A percentile compares a stretch with the other conserved stretches of the same genome.
Evolutionary conservation across 805 yeast species (phyloP).

Genomic region (Metschnikowia koreensis): DNA sequence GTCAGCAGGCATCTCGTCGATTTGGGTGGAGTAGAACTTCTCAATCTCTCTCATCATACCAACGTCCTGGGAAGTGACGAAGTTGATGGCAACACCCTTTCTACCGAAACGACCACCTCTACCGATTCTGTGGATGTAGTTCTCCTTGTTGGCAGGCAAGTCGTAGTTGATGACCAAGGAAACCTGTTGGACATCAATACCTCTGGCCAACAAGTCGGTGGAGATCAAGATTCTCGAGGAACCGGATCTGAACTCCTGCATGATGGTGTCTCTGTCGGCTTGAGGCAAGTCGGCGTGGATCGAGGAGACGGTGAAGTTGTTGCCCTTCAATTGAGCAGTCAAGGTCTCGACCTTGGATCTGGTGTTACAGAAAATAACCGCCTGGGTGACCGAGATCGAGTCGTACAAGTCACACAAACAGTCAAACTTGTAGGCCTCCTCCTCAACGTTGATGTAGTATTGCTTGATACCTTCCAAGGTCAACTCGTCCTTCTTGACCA

Average conservation of each 20-base stretch:
- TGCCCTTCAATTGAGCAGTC: slow-evolving; percentile 66
- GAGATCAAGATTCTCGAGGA: slow-evolving; percentile 89
- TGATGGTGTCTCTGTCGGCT: slow-evolving; percentile 87
- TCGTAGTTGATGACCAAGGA: slow-evolving; percentile 94
- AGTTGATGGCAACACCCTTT: slow-evolving; percentile 96
- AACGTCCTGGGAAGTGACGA: slow-evolving; percentile 78
- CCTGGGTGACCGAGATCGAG: slow-evolving; percentile 92
- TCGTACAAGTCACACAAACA: slow-evolving; percentile 93
- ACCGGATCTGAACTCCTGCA: slow-evolving; percentile 95
- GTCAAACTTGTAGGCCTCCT: slow-evolving; percentile 93
- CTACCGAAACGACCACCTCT: slow-evolving; percentile 98
- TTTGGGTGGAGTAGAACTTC: slow-evolving; percentile 83
- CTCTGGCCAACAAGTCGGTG: slow-evolving; percentile 71
- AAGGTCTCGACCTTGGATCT: slow-evolving; percentile 91
- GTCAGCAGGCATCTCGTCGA: slow-evolving; percentile 88
- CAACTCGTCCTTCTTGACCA: slow-evolving; percentile 93
- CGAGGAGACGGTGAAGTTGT: slow-evolving; percentile 87
- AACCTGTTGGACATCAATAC: slow-evolving; percentile 97
- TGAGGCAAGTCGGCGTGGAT: slow-evolving; percentile 98
- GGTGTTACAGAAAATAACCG: slow-evolving; percentile 97
- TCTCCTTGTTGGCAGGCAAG: slow-evolving; percentile 84
- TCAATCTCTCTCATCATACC: slow-evolving; percentile 80
- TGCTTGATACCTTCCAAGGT: slow-evolving; percentile 96
- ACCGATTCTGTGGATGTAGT: slow-evolving; percentile 96
- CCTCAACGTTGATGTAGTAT: slow-evolving; percentile 83